Evolutionary conservation across 2,329 filamentous ascomycete species (phyloP).

Genomic region (Lithohypha guttulata): DNA sequence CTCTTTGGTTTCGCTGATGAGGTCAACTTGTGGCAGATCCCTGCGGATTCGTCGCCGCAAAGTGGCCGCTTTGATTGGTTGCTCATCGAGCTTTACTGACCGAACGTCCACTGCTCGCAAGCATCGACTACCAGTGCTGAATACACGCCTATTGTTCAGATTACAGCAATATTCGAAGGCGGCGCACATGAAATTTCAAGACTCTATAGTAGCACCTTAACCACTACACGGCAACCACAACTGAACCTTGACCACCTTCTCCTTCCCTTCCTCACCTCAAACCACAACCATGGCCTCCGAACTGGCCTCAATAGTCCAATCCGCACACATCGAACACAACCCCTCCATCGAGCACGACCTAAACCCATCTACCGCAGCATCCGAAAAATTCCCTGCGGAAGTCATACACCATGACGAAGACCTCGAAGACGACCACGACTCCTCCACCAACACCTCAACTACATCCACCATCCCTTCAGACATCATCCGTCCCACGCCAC

Average conservation of each 20-base stretch:
- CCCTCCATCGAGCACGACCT: conserved; percentile 66
- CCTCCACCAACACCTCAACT: conserved; percentile 31
- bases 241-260: not conserved
- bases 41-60: too few species aligned
- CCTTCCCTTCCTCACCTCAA: too few species aligned
- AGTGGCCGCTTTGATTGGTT: too few species aligned
- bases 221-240: not conserved
- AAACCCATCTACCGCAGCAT: conserved; percentile 68
- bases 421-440: conserved; percentile 25
- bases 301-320: conserved; percentile 69
- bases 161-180: too few species aligned
- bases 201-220: too few species aligned
- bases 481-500: conserved; percentile 32
- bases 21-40: too few species aligned
- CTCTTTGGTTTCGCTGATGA: too few species aligned
- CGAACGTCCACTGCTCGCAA: too few species aligned
- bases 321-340: conserved; percentile 61
- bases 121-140: too few species aligned
- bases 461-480: conserved; percentile 37
- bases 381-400: conserved; percentile 51
- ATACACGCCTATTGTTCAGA: too few species aligned
- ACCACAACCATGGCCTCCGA: conserved; percentile 47
- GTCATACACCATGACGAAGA: conserved; percentile 8
- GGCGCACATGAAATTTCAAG: too few species aligned
- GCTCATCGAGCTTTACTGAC: too few species aligned